These are phyloP conservation scores for Neurospora sp. DNA, from an alignment of 495 filamentous ascomycete genomes.

Conservation along the genomic window DNA sequence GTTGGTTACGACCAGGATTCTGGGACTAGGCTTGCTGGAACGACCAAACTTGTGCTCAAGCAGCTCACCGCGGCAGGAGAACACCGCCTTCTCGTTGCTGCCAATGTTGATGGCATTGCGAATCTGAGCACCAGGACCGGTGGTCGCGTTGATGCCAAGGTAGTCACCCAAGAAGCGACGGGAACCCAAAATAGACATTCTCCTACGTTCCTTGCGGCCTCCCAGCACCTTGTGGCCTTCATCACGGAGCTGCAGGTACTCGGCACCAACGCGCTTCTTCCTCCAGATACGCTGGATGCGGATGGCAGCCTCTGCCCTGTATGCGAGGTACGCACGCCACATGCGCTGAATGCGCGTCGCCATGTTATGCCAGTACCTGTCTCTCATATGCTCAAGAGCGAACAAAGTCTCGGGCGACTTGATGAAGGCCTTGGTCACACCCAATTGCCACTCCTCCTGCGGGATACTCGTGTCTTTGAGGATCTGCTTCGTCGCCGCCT, in stretches of 20 bases:
- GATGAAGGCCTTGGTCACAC: conserved; percentile 94
- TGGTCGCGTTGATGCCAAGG: conserved; percentile 69
- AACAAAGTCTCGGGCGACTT: conserved; percentile 98
- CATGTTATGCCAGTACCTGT: conserved; percentile 99
- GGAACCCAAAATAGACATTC: conserved; percentile 83
- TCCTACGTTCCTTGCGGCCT: conserved; percentile 78
- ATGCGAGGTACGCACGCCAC: conserved; percentile 91
- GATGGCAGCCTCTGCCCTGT: conserved; percentile 83
- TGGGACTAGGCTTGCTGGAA: conserved; percentile 83
- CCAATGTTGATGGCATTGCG: conserved; percentile 52
- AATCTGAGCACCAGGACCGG: conserved; percentile 74
- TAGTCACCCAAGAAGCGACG: conserved; percentile 94
- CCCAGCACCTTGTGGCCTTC: conserved; percentile 78
- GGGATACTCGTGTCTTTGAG: conserved; percentile 94
- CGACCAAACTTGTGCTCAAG: conserved; percentile 90
- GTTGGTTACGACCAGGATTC: conserved; percentile 76
- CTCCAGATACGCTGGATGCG: conserved; percentile 94
- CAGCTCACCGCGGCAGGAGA: conserved; percentile 83
- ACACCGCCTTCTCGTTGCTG: conserved; percentile 63
- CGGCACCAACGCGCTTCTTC: conserved; percentile 75
- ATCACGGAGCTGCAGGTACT: conserved; percentile 79
- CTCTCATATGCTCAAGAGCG: conserved; percentile 93
- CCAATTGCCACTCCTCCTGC: conserved; percentile 91
- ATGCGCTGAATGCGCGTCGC: conserved; percentile 93
- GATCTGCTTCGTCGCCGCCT: conserved; percentile 85